These are phyloP conservation scores for Penicillium manginii DNA, from an alignment of 495 filamentous ascomycete genomes.

Conservation along the genomic window DNA sequence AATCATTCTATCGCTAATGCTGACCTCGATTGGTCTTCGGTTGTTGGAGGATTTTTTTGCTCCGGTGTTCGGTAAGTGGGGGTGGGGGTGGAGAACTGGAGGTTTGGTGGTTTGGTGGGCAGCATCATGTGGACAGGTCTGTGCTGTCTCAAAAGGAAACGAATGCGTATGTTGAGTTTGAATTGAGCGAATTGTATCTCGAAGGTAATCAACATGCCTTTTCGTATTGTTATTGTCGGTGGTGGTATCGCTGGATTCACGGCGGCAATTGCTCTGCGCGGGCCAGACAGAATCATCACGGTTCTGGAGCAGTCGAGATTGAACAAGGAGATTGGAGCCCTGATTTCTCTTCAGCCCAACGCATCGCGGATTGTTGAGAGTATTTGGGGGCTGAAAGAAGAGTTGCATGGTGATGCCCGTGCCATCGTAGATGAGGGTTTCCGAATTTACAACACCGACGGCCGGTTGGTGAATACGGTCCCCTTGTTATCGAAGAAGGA, in stretches of 20 bases:
- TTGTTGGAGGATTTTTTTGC: background rate
- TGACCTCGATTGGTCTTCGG: background rate
- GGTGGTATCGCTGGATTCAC: slow-evolving; percentile 27
- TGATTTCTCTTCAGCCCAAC: slow-evolving; percentile 36
- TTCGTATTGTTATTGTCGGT: slow-evolving; percentile 23
- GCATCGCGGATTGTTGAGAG: slow-evolving; percentile 31
- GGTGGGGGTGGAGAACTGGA: background rate
- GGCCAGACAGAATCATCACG: slow-evolving; percentile 25
- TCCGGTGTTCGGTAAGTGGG: slow-evolving; percentile 2
- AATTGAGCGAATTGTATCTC: background rate
- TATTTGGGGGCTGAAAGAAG: slow-evolving; percentile 22
- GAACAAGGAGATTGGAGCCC: slow-evolving; percentile 35
- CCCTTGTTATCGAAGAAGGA: slow-evolving; percentile 22
- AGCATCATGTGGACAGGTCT: background rate
- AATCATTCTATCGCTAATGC: background rate
- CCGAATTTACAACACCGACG: slow-evolving; percentile 32
- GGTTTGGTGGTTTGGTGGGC: background rate
- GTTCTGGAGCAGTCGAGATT: slow-evolving; percentile 33
- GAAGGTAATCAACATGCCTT: slow-evolving; percentile 7
- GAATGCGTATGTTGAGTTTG: background rate
- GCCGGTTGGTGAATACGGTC: slow-evolving; percentile 22
- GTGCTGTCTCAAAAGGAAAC: background rate
- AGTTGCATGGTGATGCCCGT: slow-evolving; percentile 13
- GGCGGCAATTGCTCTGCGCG: slow-evolving; percentile 32
- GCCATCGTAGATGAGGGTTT: slow-evolving; percentile 35